A percentile compares a stretch with the other conserved stretches of the same genome.
These are phyloP conservation scores for Elongisporangium prolatum DNA, from an alignment of 352 stramenopile species.

Conservation along the genomic window DNA sequence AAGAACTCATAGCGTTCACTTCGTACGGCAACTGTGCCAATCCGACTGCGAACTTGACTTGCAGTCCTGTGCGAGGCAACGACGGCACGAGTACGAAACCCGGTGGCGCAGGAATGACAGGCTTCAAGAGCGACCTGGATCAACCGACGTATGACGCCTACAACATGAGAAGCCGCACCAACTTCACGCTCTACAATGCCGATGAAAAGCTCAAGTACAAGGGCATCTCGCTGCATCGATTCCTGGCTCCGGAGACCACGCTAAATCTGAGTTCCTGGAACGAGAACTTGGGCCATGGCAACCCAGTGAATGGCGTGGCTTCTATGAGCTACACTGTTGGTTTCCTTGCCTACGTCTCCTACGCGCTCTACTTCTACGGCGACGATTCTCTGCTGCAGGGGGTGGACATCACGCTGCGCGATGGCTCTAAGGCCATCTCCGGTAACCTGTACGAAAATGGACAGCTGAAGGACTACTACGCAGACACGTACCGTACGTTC, in stretches of 20 bases:
- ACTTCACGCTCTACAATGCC: conserved; percentile 29
- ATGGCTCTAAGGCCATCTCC: conserved; percentile 19
- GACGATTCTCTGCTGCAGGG: conserved; percentile 15
- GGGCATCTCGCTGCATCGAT: conserved; percentile 28
- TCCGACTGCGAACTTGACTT: conserved; percentile 29
- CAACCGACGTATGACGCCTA: conserved; percentile 17
- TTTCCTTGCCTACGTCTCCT: conserved; percentile 37
- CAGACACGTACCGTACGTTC: conserved; percentile 23
- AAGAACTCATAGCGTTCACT: conserved; percentile 25
- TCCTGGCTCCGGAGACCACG: conserved; percentile 18
- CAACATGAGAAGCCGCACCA: conserved; percentile 21
- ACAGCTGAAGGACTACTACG: conserved; percentile 27
- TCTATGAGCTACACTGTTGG: conserved; percentile 24
- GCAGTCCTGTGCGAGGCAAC: conserved; percentile 16
- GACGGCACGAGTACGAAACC: conserved; percentile 21
- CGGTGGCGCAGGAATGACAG: conserved; percentile 14
- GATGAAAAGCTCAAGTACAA: conserved; percentile 20
- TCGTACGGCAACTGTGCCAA: conserved; percentile 35
- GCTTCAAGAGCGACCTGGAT: conserved; percentile 16
- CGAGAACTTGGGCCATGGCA: conserved; percentile 12
- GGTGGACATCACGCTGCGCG: conserved; percentile 24
- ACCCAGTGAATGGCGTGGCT: conserved; percentile 37
- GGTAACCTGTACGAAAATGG: conserved; percentile 20
- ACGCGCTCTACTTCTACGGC: conserved; percentile 31
- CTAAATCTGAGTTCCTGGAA: conserved; percentile 12